Conservation (phyloP, 257 asterid species). For the Coffea canephora region DNA sequence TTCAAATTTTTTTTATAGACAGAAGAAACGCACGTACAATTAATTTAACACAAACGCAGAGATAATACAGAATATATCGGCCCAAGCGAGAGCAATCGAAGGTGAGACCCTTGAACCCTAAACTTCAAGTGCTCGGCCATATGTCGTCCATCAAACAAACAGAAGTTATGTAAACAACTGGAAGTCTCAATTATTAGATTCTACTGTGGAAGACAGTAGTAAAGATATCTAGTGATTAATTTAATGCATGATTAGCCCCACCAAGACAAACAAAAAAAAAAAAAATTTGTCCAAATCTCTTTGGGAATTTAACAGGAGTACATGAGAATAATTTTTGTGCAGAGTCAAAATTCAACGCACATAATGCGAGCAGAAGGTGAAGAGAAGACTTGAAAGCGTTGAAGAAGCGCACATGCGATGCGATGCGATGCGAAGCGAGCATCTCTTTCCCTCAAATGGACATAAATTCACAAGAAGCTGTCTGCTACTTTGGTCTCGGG, state of each 20-base stretch:
- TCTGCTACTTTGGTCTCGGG: conserved; percentile 14
- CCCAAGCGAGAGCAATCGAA: too few relatives aligned
- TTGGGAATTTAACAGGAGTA: background rate
- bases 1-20: too few relatives aligned
- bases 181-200: too few relatives aligned
- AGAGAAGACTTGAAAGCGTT: background rate
- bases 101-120: too few relatives aligned
- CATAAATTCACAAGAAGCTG: conserved; percentile 15
- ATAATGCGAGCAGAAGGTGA: background rate
- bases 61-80: too few relatives aligned
- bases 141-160: too few relatives aligned
- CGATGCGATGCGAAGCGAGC: background rate
- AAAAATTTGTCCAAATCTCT: background rate
- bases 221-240: too few relatives aligned
- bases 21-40: too few relatives aligned
- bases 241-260: background rate
- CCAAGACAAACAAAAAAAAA: background rate
- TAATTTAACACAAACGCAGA: too few relatives aligned
- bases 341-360: conserved; percentile 8
- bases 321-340: background rate
- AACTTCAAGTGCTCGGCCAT: too few relatives aligned
- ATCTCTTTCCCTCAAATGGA: conserved; percentile 4
- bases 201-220: too few relatives aligned
- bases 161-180: too few relatives aligned
- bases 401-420: background rate